These are phyloP conservation scores for Cutaneotrichosporon cavernicola DNA, from an alignment of 1,284 basidiomycete genomes.

Conservation along the genomic window DNA sequence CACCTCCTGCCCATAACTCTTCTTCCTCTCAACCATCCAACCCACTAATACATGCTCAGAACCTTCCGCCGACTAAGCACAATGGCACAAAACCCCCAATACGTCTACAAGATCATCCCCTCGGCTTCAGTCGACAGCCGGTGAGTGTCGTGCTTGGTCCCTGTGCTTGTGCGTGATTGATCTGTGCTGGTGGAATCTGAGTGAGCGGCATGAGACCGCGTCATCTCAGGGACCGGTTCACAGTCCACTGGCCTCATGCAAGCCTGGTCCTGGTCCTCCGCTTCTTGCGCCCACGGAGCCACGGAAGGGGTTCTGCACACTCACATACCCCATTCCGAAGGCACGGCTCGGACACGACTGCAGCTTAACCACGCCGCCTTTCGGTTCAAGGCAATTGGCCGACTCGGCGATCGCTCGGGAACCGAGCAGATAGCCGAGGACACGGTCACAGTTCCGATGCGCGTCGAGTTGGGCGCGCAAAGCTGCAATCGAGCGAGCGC, in stretches of 20 bases:
- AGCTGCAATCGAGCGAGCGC: not conserved
- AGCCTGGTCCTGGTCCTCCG: not conserved
- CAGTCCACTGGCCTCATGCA: not conserved
- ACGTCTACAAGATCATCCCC: slow-evolving; percentile 51
- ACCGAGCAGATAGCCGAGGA: not conserved
- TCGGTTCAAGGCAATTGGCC: not conserved
- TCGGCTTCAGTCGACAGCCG: slow-evolving; percentile 45
- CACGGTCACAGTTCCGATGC: not conserved
- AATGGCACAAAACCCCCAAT: slow-evolving; percentile 36
- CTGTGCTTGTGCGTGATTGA: not conserved
- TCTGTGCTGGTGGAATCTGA: not conserved
- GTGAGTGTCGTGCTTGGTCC: slow-evolving; percentile 24
- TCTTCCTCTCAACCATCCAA: not conserved
- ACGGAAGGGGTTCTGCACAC: not conserved
- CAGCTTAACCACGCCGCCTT: not conserved
- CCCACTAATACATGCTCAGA: slow-evolving; percentile 15
- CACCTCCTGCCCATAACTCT: not conserved
- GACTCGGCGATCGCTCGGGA: not conserved
- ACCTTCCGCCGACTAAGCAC: slow-evolving; percentile 11
- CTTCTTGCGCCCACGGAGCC: not conserved
- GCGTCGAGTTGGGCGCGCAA: not conserved
- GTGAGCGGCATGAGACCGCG: not conserved
- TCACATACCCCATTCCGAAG: not conserved
- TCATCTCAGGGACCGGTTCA: not conserved
- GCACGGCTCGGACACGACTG: too few species aligned